Base-by-base conservation (phyloP, 331 rosid species). In the Malus hybrid region DNA sequence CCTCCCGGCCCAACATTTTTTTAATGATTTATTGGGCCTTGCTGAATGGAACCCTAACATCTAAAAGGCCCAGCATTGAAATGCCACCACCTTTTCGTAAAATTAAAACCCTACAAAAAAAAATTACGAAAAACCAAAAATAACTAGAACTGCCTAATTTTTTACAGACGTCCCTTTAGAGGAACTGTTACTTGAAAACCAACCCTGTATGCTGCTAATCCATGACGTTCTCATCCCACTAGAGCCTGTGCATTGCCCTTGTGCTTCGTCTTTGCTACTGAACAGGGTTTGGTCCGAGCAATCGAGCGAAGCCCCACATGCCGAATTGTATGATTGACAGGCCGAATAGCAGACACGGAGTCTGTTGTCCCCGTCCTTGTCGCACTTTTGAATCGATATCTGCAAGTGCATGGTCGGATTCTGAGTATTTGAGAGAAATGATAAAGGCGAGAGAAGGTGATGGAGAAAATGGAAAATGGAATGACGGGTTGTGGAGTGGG, bases 381-480 rank as follows among this genome's bases (percentile, higher is more conserved):
- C 99, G 18, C 97, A 94, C 80, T 90, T 94, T 65, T 94, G 99
- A 82, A 94, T 92, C 0, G 97, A 94, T 80, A 94, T 94, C 98
- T 94, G 93, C 62, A 64, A 32, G 73, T 79, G 14, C 60, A 61
- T 6, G 44, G 20, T 28, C 69, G 60, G 39, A 61, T 28, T 44
- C 36, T 63, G 15, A 36, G 19, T 16, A 27, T 34, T 29, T 19
- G 22, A n/a, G 13, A 65, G 22, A 54, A 34, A 6, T n/a, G 7
- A 50, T 56, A 6, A 48, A 39, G 31, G 31, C 31, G 15, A n/a
- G 24, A 59, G 6, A 4, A 24, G 55, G 20, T 12, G 15, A 44
- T 12, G 15, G 15, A 11, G 50, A 44, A 12, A 44, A 44, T 44
- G 50, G 32, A 12, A 44, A 1, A 60, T 27, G 42, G 27, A 72